Evolutionary conservation across 805 yeast genomes (phyloP), one percentile per base, ranked within the genome.

Genomic region (Clavispora vitiphila): DNA sequence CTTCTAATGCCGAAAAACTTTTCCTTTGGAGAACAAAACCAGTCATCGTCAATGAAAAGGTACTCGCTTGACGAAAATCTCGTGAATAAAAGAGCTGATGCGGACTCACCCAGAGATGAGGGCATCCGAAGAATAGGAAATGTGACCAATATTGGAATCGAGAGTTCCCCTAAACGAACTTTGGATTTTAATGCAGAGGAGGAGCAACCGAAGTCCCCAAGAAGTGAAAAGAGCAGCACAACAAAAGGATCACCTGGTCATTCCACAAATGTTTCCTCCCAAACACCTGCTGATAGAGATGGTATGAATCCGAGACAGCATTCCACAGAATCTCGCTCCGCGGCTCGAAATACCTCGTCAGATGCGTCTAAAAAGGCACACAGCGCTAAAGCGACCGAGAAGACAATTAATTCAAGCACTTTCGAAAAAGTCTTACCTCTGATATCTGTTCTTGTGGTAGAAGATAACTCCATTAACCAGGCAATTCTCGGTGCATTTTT

Each of bases 391-490:
- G 12, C 32, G 5, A 27, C 40, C 27, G 37, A 40, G 9, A 44
- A 46, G 29, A 38, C 49, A 8, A 38, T 56, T 24, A 66, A 65
- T 34, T 53, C 64, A 4, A 65, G 76, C 9, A 66, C 77, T 5
- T 50, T 50, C 22, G 77, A 76, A 15, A 83, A 80, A 40, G 90
- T 93, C 16, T 72, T 91, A 15, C 96, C 97, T 0, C 86, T 88
- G 47, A 83, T 93, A 32, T 87, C 88, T 32, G 96, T 93, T 1
- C 66, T 93, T 39, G 90, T 93, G 31, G 99, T 93, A 8, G 99
- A 93, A 62, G 99, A 93, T 70, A 93, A 93, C 62, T 83, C 89
- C 27, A 90, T 93, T 56, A 93, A 93, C 64, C 95, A 87, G 65
- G 85, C 86, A 37, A 90, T 93, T 72, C 71, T 93, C 60, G 93